phyloP scores from a whole-genome alignment of 2,329 filamentous ascomycete genomes.

The Penicillium corylophilum region DNA sequence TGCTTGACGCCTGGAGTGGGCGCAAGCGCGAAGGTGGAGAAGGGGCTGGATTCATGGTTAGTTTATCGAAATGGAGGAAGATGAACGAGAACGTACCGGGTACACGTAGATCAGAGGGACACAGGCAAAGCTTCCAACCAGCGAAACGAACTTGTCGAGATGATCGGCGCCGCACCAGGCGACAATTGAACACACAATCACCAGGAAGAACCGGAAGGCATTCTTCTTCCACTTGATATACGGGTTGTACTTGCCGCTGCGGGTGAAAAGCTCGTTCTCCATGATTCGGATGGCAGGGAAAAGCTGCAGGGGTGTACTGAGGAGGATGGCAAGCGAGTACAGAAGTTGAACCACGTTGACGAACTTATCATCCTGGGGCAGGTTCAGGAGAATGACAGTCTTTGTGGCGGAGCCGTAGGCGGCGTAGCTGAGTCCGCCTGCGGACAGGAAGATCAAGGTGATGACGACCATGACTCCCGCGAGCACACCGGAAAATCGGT shows the following conservation, averaged over 20 bases:
- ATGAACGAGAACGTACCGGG: constrained; percentile 66
- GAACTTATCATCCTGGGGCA: constrained; percentile 91
- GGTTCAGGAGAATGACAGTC: constrained; percentile 92
- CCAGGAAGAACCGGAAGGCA: constrained; percentile 88
- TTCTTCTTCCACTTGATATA: constrained; percentile 99
- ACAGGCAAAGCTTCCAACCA: constrained; percentile 96
- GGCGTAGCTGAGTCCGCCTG: constrained; percentile 91
- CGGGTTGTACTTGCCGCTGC: constrained; percentile 95
- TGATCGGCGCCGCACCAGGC: constrained; percentile 92
- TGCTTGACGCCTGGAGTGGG: constrained; percentile 66
- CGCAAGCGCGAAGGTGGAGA: constrained; percentile 81
- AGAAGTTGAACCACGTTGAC: constrained; percentile 96
- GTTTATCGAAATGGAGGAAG: background rate
- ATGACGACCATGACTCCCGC: constrained; percentile 93
- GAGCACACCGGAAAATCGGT: constrained; percentile 87
- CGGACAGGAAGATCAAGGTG: constrained; percentile 82
- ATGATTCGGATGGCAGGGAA: constrained; percentile 97
- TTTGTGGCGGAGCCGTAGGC: constrained; percentile 94
- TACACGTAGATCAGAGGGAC: constrained; percentile 97
- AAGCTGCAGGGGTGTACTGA: constrained; percentile 93
- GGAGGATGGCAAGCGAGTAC: constrained; percentile 94
- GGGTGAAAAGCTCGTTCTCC: constrained; percentile 88
- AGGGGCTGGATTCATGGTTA: constrained; percentile 62
- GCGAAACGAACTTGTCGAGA: constrained; percentile 93
- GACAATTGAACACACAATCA: constrained; percentile 79